Percentiles rank a stretch among this genome's conserved stretches.
These are phyloP conservation scores for Phialophora macrospora DNA, from an alignment of 2,329 filamentous ascomycete genomes.

Conservation along the genomic window DNA sequence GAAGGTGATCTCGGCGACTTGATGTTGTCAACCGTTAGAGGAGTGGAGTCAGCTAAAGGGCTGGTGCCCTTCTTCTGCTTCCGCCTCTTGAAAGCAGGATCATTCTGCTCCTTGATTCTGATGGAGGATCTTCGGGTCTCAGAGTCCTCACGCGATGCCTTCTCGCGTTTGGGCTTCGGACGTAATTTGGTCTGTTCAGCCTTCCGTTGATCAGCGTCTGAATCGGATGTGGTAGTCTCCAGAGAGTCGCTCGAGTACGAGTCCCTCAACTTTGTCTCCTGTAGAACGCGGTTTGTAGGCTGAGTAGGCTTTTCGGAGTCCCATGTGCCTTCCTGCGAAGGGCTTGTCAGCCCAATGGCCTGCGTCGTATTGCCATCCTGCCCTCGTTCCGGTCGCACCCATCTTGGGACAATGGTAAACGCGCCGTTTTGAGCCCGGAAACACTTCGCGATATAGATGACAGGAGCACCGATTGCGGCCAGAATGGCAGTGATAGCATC, in stretches of 20 bases:
- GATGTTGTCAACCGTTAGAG: slow-evolving; percentile 74
- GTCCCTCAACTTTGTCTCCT: slow-evolving; percentile 36
- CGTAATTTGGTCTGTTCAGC: slow-evolving; percentile 10
- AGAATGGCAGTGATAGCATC: slow-evolving; percentile 76
- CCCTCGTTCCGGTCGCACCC: slow-evolving; percentile 54
- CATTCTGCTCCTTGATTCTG: slow-evolving; percentile 39
- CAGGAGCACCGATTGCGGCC: slow-evolving; percentile 77
- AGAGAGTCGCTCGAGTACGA: slow-evolving; percentile 39
- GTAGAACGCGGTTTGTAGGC: slow-evolving; percentile 25
- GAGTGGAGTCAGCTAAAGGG: slow-evolving; percentile 46
- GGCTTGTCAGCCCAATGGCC: slow-evolving; percentile 33
- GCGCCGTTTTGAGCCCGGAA: slow-evolving; percentile 80
- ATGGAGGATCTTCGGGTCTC: slow-evolving; percentile 37
- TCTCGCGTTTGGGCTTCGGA: slow-evolving; percentile 27
- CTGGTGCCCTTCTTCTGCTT: slow-evolving; percentile 52
- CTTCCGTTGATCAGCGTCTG: slow-evolving; percentile 35
- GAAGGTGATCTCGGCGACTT: slow-evolving; percentile 92
- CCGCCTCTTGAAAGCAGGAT: slow-evolving; percentile 57
- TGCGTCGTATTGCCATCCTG: slow-evolving; percentile 29
- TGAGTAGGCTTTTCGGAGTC: slow-evolving; percentile 30
- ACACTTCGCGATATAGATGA: slow-evolving; percentile 78
- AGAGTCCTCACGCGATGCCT: slow-evolving; percentile 23
- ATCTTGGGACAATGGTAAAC: slow-evolving; percentile 77
- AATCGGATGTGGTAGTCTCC: slow-evolving; percentile 31
- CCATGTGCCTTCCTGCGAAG: slow-evolving; percentile 21